Conservation (phyloP, 768 basidiomycete genomes). For the Sistotremastrum suecicum region DNA sequence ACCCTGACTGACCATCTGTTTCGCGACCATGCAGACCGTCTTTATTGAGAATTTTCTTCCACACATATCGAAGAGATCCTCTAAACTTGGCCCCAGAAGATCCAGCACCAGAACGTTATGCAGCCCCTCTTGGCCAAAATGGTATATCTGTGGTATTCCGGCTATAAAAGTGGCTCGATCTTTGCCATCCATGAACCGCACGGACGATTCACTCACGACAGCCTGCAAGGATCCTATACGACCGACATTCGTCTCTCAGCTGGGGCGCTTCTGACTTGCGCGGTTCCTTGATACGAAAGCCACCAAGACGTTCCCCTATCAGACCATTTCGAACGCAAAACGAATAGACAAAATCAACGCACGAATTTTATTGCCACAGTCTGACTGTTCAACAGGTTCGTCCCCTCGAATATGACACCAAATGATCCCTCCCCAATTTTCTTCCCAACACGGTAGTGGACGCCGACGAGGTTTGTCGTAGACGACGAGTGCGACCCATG, state of each 20-base stretch:
- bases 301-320: not conserved
- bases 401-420: slow-evolving; percentile 93
- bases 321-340: not conserved
- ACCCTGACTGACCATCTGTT: slow-evolving; percentile 65
- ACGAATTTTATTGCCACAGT: slow-evolving; percentile 99
- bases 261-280: slow-evolving; percentile 95
- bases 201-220: slow-evolving; percentile 51
- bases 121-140: slow-evolving; percentile 96
- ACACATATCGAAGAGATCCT: slow-evolving; percentile 99
- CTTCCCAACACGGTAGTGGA: slow-evolving; percentile 96
- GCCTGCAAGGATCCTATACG: slow-evolving; percentile 81
- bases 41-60: slow-evolving; percentile 95
- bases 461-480: slow-evolving; percentile 72
- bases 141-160: slow-evolving; percentile 98
- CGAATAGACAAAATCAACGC: slow-evolving; percentile 21
- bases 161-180: slow-evolving; percentile 30
- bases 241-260: slow-evolving; percentile 95
- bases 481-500: slow-evolving; percentile 47
- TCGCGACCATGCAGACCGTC: slow-evolving; percentile 97
- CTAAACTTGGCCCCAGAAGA: slow-evolving; percentile 88
- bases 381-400: slow-evolving; percentile 95
- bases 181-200: not conserved
- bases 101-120: slow-evolving; percentile 99
- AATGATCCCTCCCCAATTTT: slow-evolving; percentile 99
- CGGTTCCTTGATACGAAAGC: slow-evolving; percentile 46